Conservation (phyloP, 1,139 yeast genomes). For the Blastobotrys indianensis region DNA sequence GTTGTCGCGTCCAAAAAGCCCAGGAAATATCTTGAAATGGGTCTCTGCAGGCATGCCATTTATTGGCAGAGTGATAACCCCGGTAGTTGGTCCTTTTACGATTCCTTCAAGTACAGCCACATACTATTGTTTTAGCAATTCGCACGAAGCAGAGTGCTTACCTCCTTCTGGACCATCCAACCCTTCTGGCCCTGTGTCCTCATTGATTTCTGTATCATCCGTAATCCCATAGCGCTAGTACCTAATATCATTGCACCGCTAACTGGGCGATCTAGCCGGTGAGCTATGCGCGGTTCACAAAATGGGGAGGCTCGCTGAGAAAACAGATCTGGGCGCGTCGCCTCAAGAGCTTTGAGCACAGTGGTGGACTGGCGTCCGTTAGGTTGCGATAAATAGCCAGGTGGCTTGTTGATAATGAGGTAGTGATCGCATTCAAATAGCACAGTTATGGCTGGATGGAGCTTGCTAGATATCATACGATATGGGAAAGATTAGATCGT, state of each 20-base stretch:
- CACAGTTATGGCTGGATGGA: conserved; percentile 7
- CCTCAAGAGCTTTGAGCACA: conserved; percentile 16
- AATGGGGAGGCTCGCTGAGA: conserved; percentile 17
- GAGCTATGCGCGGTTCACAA: conserved; percentile 27
- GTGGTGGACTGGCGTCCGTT: background rate
- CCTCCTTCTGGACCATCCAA: conserved; percentile 21
- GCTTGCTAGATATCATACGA: background rate
- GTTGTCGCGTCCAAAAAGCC: background rate
- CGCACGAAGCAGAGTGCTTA: conserved; percentile 12
- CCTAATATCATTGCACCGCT: conserved; percentile 31
- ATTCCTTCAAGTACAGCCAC: conserved; percentile 15
- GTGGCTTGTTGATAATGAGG: conserved; percentile 25
- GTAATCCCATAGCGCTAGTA: conserved; percentile 20
- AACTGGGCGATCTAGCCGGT: conserved; percentile 27
- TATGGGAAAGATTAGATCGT: background rate
- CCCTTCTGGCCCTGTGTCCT: conserved; percentile 4
- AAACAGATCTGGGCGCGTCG: conserved; percentile 21
- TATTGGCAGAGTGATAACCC: conserved; percentile 15
- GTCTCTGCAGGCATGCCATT: conserved; percentile 19
- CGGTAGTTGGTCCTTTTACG: conserved; percentile 9
- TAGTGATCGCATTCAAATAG: conserved; percentile 18
- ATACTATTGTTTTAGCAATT: conserved; percentile 12
- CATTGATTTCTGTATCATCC: too few relatives aligned
- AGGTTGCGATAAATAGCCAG: conserved; percentile 23
- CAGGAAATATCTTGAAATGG: conserved; percentile 11